Percentiles rank a stretch among this genome's conserved stretches.
These are phyloP conservation scores for Panaeolus papilionaceus DNA, from an alignment of 768 basidiomycete species.

Conservation along the genomic window DNA sequence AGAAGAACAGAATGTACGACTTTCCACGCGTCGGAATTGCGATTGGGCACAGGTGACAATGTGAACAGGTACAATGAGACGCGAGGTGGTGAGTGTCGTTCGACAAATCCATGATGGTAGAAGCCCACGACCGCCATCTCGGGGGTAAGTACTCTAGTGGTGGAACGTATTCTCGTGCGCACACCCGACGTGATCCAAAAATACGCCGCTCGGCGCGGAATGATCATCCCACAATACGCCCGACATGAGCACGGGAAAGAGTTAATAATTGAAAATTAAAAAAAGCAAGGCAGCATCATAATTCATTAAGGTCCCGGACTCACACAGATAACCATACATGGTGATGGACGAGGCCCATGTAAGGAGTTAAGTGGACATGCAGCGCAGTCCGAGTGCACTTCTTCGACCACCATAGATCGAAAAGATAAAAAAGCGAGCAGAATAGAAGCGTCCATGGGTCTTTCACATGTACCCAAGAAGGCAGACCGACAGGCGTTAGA, in stretches of 20 bases:
- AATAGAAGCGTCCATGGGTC: neutral
- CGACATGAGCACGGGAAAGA: slow-evolving; percentile 6
- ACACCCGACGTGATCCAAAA: neutral
- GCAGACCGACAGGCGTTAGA: neutral
- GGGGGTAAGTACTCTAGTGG: neutral
- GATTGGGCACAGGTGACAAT: neutral
- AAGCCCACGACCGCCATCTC: slow-evolving; percentile 7
- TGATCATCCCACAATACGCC: slow-evolving; percentile 11
- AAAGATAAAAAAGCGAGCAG: neutral
- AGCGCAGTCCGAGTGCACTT: slow-evolving; percentile 2
- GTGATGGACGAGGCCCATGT: neutral
- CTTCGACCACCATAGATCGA: neutral
- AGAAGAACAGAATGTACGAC: neutral
- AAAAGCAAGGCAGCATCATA: neutral
- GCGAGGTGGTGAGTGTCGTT: neutral
- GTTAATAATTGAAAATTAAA: slow-evolving; percentile 3
- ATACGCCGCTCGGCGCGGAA: slow-evolving; percentile 6
- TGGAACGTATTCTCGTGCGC: slow-evolving; percentile 8
- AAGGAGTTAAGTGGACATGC: slow-evolving; percentile 6
- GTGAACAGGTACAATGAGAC: neutral
- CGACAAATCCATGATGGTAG: neutral
- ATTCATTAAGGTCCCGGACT: slow-evolving; percentile 3
- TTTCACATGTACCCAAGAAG: neutral
- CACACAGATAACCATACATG: neutral
- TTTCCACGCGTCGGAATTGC: neutral